phyloP scores from a whole-genome alignment of 805 yeast species.

The Teunomyces lycoperdinae region DNA sequence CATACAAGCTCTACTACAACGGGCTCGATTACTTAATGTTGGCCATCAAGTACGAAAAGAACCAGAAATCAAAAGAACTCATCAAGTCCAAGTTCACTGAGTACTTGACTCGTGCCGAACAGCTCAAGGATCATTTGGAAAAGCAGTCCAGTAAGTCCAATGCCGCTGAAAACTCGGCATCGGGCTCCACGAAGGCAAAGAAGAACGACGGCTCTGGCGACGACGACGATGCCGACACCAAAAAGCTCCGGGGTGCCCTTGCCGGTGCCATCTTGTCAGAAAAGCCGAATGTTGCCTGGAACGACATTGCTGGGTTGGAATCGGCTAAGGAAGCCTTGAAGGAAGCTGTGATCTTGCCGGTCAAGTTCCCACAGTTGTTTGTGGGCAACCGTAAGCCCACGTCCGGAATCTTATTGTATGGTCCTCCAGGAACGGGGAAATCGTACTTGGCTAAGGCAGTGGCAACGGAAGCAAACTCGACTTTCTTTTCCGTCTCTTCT shows the following conservation, averaged over 20 bases:
- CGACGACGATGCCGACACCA: slow-evolving; percentile 77
- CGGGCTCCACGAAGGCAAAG: slow-evolving; percentile 54
- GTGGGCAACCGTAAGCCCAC: slow-evolving; percentile 94
- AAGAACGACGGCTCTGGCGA: slow-evolving; percentile 51
- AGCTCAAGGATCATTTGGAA: slow-evolving; percentile 83
- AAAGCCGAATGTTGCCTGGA: slow-evolving; percentile 91
- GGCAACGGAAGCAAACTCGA: slow-evolving; percentile 96
- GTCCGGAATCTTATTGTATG: slow-evolving; percentile 78
- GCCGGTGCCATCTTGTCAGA: slow-evolving; percentile 90
- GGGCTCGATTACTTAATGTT: slow-evolving; percentile 94
- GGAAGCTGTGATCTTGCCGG: slow-evolving; percentile 96
- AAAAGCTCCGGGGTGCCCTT: slow-evolving; percentile 85
- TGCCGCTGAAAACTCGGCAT: slow-evolving; percentile 50
- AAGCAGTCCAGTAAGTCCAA: slow-evolving; percentile 47
- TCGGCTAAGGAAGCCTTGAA: slow-evolving; percentile 93
- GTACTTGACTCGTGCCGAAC: slow-evolving; percentile 90
- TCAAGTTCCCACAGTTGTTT: slow-evolving; percentile 91
- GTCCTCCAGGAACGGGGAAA: slow-evolving; percentile 94
- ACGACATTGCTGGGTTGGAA: slow-evolving; percentile 93
- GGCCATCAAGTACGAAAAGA: slow-evolving; percentile 91
- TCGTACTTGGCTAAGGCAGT: slow-evolving; percentile 97
- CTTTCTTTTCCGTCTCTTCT: slow-evolving; percentile 94
- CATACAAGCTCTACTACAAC: slow-evolving; percentile 86
- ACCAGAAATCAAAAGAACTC: slow-evolving; percentile 82
- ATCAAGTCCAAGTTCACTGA: slow-evolving; percentile 88